Base-by-base conservation (phyloP, 768 basidiomycete species). In the Lactarius akahatsu region DNA sequence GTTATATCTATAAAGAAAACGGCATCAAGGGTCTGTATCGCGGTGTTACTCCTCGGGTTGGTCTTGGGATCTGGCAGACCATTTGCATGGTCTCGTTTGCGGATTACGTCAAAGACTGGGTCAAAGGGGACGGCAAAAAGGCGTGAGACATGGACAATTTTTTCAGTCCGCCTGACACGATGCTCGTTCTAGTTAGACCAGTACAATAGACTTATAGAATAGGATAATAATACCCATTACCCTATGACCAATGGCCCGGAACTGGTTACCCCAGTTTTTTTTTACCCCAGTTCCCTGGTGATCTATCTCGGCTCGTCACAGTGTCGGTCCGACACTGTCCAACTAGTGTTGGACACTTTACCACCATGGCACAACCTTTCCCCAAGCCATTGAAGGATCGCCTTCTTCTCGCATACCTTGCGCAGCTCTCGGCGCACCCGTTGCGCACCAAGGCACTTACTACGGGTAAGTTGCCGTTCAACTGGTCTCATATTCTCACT, bases 41-140 rank as follows among this genome's bases (percentile, higher is more conserved):
- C 58, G 97, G 97, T 72, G 96, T 99, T 26, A 93, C 95, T 0
- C 97, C 97, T 66, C 92, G 97, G 66, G 93, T 99, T 73, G 97
- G 87, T 69, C 86, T 99, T 67, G 95, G 96, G 67, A 85, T 96
- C 75, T 97, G 94, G 94, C 94, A 97, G 79, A 97, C 94, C 8
- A 83, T 98, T 71, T 99, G 97, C 83, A 99, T 99, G 96, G 96
- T 98, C 71, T 95, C 93, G 26, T 90, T 98, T 70, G 95, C 96
- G 23, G 96, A 98, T 79, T 95, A 95, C 74, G 95, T 98, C 70
- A 96, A 95, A 77, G 82, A 80, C 64, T 94, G 92, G 86, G 82
- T 87, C n/a, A 86, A 86, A 73, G 54, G 32, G 36, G 47, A 56
- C n/a, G 20, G 41, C 40, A 18, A 70, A 52, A 55, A 59, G 34